Conservation (phyloP, 1,139 yeast genomes). For the Yamadazyma siamensis region DNA sequence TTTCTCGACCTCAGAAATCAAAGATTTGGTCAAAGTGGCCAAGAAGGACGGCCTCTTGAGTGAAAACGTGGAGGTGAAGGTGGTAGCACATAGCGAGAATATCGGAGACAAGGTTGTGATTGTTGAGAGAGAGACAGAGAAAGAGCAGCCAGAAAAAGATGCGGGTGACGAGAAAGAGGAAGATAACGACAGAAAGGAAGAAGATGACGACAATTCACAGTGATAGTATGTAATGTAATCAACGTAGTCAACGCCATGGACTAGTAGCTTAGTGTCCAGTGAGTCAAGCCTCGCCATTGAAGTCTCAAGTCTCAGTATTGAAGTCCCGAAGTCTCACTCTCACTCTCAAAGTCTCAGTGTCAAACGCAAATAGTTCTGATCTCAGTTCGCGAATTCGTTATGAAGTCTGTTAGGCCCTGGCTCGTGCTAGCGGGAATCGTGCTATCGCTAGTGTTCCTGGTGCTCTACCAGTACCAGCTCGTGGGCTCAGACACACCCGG, state of each 20-base stretch:
- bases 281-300: too few species aligned
- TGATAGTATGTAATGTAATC: background rate
- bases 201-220: constrained; percentile 1
- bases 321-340: too few species aligned
- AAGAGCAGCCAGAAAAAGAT: constrained; percentile 2
- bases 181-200: constrained; percentile 1
- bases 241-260: too few species aligned
- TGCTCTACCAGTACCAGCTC: constrained; percentile 18
- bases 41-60: constrained; percentile 28
- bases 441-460: constrained; percentile 10
- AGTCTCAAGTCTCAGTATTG: too few species aligned
- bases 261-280: too few species aligned
- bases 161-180: constrained; percentile 3
- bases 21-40: constrained; percentile 28
- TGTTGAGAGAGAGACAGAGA: constrained; percentile 9
- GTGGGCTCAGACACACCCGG: constrained; percentile 33
- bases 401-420: constrained; percentile 2
- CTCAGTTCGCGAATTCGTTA: too few species aligned
- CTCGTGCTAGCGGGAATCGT: constrained; percentile 8
- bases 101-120: constrained; percentile 17
- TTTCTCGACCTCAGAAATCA: constrained; percentile 34
- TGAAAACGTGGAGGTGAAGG: constrained; percentile 24
- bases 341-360: too few species aligned
- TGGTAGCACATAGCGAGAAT: constrained; percentile 19
- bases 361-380: too few species aligned